phyloP scores from a whole-genome alignment of 1,284 basidiomycete species.

The Ceratobasidium sp. region DNA sequence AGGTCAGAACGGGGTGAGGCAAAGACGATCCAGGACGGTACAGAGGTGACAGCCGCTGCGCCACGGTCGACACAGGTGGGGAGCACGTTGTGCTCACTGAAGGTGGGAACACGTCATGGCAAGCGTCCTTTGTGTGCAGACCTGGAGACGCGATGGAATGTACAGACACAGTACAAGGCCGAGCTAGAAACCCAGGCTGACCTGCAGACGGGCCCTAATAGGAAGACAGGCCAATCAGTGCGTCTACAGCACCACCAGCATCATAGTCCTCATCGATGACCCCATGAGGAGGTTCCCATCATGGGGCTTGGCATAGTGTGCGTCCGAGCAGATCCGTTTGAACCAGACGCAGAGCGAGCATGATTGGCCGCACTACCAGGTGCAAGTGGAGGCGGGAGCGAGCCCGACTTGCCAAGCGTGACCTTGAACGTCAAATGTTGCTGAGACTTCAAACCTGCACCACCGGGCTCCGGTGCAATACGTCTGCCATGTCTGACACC shows the following conservation, averaged over 20 bases:
- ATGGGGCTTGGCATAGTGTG: slow-evolving; percentile 67
- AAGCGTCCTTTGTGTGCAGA: slow-evolving; percentile 22
- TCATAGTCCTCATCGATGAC: slow-evolving; percentile 86
- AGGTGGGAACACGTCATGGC: slow-evolving; percentile 41
- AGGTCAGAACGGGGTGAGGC: too few relatives aligned
- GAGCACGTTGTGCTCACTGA: slow-evolving; percentile 29
- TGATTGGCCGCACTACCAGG: slow-evolving; percentile 33
- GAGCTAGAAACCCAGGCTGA: slow-evolving; percentile 39
- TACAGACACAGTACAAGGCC: slow-evolving; percentile 33
- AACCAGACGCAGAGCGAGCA: slow-evolving; percentile 32
- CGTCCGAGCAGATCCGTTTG: slow-evolving; percentile 69
- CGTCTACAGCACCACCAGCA: slow-evolving; percentile 75
- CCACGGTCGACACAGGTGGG: slow-evolving; percentile 32
- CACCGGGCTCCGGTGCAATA: not conserved
- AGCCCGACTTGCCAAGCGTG: slow-evolving; percentile 20
- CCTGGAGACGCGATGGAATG: slow-evolving; percentile 28
- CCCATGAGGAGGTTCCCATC: slow-evolving; percentile 65
- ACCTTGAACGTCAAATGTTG: slow-evolving; percentile 44
- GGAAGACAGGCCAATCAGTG: slow-evolving; percentile 72
- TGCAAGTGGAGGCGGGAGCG: slow-evolving; percentile 40
- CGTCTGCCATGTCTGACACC: slow-evolving; percentile 38
- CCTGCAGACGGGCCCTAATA: slow-evolving; percentile 55
- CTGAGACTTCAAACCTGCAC: slow-evolving; percentile 10
- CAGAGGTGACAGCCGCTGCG: slow-evolving; percentile 37
- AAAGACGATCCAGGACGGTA: slow-evolving; percentile 59